Percentiles rank a stretch among this genome's conserved stretches.
These are phyloP conservation scores for Logfia minima DNA, from an alignment of 129 eudicot species.

Conservation along the genomic window DNA sequence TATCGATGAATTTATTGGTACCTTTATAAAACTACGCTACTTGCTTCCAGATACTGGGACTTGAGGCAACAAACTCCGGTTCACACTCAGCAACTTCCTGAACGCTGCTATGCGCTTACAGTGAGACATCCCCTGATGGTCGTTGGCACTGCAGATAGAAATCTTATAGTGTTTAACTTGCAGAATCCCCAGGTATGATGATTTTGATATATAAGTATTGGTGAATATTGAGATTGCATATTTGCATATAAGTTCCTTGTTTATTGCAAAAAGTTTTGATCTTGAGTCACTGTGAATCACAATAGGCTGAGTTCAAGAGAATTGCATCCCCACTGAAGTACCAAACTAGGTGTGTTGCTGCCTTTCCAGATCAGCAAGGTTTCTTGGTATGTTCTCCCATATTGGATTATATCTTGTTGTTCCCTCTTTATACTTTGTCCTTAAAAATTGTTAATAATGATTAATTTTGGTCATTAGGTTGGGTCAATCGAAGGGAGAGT, in stretches of 20 bases:
- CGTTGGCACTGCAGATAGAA: slow-evolving; percentile 77
- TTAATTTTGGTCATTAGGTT: slow-evolving; percentile 51
- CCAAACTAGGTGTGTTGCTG: slow-evolving; percentile 97
- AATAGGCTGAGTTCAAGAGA: slow-evolving; percentile 87
- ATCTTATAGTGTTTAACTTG: slow-evolving; percentile 58
- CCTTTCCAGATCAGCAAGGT: slow-evolving; percentile 97
- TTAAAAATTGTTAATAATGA: not conserved
- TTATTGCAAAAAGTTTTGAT: not conserved
- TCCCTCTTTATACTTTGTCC: not conserved
- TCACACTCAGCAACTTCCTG: slow-evolving; percentile 66
- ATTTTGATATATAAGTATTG: not conserved
- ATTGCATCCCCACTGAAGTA: slow-evolving; percentile 78
- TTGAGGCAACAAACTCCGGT: slow-evolving; percentile 66
- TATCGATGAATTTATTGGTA: not conserved
- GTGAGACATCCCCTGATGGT: slow-evolving; percentile 81
- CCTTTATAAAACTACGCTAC: not conserved
- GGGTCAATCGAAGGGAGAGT: slow-evolving; percentile 99
- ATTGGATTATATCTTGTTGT: not conserved
- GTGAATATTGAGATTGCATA: not conserved
- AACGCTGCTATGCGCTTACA: slow-evolving; percentile 71
- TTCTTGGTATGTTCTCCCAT: slow-evolving; percentile 61
- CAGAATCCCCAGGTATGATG: slow-evolving; percentile 69
- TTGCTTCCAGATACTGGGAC: slow-evolving; percentile 67
- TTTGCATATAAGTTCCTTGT: not conserved
- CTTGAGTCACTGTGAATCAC: slow-evolving; percentile 13